Conservation (phyloP, 495 filamentous ascomycete species). For the Neurospora sp. region DNA sequence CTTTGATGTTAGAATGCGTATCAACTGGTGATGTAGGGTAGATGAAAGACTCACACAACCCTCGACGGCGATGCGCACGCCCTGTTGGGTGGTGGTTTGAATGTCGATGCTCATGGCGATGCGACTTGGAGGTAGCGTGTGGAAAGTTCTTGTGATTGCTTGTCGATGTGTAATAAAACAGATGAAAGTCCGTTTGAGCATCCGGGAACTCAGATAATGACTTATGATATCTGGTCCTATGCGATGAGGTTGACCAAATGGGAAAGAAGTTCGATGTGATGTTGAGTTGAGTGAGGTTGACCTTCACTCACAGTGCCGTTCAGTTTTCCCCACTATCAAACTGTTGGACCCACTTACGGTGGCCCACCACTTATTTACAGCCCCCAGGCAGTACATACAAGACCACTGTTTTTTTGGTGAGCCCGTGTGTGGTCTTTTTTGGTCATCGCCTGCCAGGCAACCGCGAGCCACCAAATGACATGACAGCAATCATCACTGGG, state of each 20-base stretch:
- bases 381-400: too few species aligned
- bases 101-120: slow-evolving; percentile 1
- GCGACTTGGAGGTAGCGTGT: background rate
- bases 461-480: background rate
- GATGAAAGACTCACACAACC: slow-evolving; percentile 59
- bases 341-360: background rate
- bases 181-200: background rate
- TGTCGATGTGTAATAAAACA: background rate
- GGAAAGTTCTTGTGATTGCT: background rate
- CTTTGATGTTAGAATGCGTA: slow-evolving; percentile 7
- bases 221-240: background rate
- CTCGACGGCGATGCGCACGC: slow-evolving; percentile 52
- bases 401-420: too few species aligned
- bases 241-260: background rate
- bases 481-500: background rate
- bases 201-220: background rate
- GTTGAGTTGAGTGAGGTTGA: background rate
- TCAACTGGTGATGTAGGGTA: background rate
- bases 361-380: background rate
- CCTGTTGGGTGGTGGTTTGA: slow-evolving; percentile 18
- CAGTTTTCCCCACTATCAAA: background rate
- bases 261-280: background rate
- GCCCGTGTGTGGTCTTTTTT: too few species aligned
- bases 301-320: background rate
- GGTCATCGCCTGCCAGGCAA: too few species aligned